Evolutionary conservation across 2,329 filamentous ascomycete genomes (phyloP), one percentile per base, ranked within the genome.

Genomic region (Metarhizium rileyi): DNA sequence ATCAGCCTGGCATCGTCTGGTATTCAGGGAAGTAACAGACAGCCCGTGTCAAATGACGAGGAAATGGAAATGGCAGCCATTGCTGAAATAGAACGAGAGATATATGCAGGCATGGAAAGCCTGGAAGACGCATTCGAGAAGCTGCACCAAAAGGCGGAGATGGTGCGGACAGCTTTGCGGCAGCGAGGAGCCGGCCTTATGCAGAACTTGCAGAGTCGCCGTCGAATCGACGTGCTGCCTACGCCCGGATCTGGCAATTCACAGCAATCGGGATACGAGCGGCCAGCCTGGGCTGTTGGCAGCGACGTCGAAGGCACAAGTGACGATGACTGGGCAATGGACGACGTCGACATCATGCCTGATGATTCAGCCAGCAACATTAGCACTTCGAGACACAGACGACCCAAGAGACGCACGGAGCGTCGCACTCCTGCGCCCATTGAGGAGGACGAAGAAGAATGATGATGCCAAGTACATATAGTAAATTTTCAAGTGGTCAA

Each of bases 121-220:
- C 77, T 97, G 23, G 91, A 97, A 66, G 89, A 96, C 62, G 90
- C 90, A 0, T 96, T 97, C 59, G 91, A 97, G 69, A 82, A 81
- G 26, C 75, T 97, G n/a, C 91, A 97, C 63, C 78, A 81, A 56
- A 85, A 84, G 60, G 91, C 91, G 2, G 90, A 96, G 68, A 67
- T 75, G 18, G 87, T 96, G 16, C 83, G 91, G 5, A 83, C 80
- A 22, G 80, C 84, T 1, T 75, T 97, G 5, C 84, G 90, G 5
- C 86, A 93, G 63, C 86, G 91, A 38, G 83, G 84, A 14, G 88
- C 89, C 0, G 90, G 88, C 1, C 72, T 97, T 4, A 78, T 78
- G 57, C 75, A 72, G 72, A 82, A 68, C 66, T 75, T 79, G 63
- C 83, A 73, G 69, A 81, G 68, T 67, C 82, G 74, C 53, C 75